phyloP scores from a whole-genome alignment of 495 filamentous ascomycete genomes.

The Aspergillus haitiensis region DNA sequence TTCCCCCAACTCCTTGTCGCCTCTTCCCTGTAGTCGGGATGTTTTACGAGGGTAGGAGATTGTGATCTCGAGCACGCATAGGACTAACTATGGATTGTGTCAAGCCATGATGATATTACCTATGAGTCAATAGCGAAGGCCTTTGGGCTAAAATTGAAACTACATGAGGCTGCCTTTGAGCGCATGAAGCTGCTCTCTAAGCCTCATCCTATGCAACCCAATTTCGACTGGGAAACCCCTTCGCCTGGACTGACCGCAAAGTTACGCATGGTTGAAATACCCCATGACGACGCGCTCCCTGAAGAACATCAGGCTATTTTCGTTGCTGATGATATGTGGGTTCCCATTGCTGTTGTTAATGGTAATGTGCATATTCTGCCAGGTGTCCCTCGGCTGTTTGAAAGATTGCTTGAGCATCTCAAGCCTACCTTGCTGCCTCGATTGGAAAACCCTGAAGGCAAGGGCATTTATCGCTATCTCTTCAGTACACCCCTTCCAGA shows the following conservation, averaged over 20 bases:
- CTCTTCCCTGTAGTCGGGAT: too few species aligned
- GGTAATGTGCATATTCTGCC: conserved; percentile 93
- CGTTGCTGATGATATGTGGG: conserved; percentile 80
- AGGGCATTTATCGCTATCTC: conserved; percentile 71
- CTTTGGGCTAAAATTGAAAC: conserved; percentile 70
- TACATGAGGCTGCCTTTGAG: conserved; percentile 72
- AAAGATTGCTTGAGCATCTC: conserved; percentile 71
- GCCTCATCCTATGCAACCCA: conserved; percentile 65
- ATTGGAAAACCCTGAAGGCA: conserved; percentile 73
- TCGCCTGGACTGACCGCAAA: conserved; percentile 76
- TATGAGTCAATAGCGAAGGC: conserved; percentile 92
- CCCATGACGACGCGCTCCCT: conserved; percentile 63
- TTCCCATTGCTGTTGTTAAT: conserved; percentile 83
- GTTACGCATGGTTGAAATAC: conserved; percentile 85
- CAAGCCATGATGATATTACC: conserved; percentile 94
- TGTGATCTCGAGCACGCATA: too few species aligned
- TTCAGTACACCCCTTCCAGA: conserved; percentile 86
- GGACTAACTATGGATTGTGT: background rate
- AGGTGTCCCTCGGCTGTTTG: conserved; percentile 83
- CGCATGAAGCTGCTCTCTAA: conserved; percentile 81
- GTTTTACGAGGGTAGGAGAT: too few species aligned
- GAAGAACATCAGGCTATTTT: conserved; percentile 70
- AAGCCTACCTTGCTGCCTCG: conserved; percentile 67
- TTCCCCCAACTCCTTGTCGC: background rate
- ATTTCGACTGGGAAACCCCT: conserved; percentile 83